Evolutionary conservation across 208 protist species (phyloP).

Genomic region (Trypanosoma vivax): DNA sequence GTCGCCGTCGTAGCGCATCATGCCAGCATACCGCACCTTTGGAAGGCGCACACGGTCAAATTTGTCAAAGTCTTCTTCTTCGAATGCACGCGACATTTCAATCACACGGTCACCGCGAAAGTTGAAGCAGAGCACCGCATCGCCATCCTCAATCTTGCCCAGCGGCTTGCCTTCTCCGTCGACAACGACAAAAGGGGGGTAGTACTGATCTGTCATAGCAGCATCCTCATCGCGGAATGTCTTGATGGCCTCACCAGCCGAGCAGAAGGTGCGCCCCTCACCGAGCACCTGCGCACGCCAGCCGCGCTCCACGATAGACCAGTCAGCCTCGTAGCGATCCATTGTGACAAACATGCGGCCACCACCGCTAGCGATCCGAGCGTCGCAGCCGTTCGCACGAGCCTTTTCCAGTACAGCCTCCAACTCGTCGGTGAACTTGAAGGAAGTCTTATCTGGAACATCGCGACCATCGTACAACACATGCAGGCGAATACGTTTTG

Average conservation of each 20-base stretch:
- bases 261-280: slow-evolving; percentile 76
- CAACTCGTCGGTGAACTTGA: slow-evolving; percentile 88
- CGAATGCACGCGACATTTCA: slow-evolving; percentile 92
- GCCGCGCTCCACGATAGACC: slow-evolving; percentile 92
- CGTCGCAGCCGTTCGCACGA: slow-evolving; percentile 68
- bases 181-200: slow-evolving; percentile 86
- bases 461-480: slow-evolving; percentile 93
- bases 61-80: slow-evolving; percentile 86
- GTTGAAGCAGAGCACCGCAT: slow-evolving; percentile 93
- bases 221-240: slow-evolving; percentile 77
- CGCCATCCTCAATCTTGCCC: slow-evolving; percentile 90
- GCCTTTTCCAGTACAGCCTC: slow-evolving; percentile 81
- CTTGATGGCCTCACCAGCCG: slow-evolving; percentile 86
- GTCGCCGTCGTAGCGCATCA: slow-evolving; percentile 95
- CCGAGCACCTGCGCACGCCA: slow-evolving; percentile 91
- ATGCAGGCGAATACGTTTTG: slow-evolving; percentile 88
- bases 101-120: slow-evolving; percentile 94
- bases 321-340: slow-evolving; percentile 95
- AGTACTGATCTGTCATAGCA: slow-evolving; percentile 90
- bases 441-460: slow-evolving; percentile 88
- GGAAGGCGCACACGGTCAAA: slow-evolving; percentile 90
- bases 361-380: slow-evolving; percentile 89
- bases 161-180: slow-evolving; percentile 69
- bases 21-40: slow-evolving; percentile 90
- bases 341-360: slow-evolving; percentile 95